Evolutionary conservation across 2,329 filamentous ascomycete genomes (phyloP), one percentile per base, ranked within the genome.

Genomic region (Hymenoscyphus scutula): DNA sequence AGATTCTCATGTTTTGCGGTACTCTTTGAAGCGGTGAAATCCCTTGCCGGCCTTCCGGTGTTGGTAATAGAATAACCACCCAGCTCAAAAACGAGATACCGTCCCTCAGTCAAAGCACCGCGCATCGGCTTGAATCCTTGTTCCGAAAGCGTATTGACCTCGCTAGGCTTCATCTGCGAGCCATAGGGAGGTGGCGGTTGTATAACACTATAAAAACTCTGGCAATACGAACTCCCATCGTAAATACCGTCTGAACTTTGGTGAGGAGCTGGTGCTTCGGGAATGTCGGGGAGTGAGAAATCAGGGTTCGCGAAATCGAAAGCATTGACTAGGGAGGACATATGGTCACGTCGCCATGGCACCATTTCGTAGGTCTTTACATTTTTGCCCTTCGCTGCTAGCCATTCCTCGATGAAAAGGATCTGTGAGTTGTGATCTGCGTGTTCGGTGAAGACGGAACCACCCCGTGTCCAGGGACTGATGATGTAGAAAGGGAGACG

Each of bases 371-470:
- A 65, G 0, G 77, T 78, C n/a, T 70, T 72, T 48, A 80, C 72
- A 56, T 66, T 61, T 32, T 76, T 74, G 15, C 79, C 79, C 32
- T 77, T 78, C 3, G 78, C 76, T 4, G 70, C 72, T 15, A 82
- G 72, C 80, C 80, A 82, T 67, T 80, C 72, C 70, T 84, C 82
- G 0, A 84, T 69, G 66, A 84, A 84, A 37, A 82, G 70, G 30
- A 84, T 80, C 63, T 84, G 81, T 0, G 81, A 84, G 65, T 77
- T 82, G 70, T 84, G 82, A 67, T 84, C 82, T 5, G 78, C 76
- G 53, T 80, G 79, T 69, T 84, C 82, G 0, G 80, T 82, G 64
- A 81, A 83, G 2, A 84, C 81, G 17, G 80, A 77, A 11, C 78
- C 80, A 11, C 80, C 79, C 8, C 81, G 80, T 0, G 81, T 84